These are phyloP conservation scores for Aureobasidium sp. DNA, from an alignment of 2,329 filamentous ascomycete species.

Conservation along the genomic window DNA sequence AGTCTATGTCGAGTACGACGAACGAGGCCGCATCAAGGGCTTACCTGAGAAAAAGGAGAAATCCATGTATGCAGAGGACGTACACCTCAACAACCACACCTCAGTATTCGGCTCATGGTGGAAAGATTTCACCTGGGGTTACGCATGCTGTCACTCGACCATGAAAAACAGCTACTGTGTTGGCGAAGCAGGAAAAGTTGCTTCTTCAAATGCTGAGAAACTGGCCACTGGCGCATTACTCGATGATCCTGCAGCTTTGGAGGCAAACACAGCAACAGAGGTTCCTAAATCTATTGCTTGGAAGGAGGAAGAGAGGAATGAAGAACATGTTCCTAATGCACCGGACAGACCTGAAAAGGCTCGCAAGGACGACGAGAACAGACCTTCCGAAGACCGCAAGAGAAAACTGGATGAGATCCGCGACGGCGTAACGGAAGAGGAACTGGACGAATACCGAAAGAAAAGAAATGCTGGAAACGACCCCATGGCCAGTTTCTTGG, in stretches of 20 bases:
- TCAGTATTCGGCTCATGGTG: slow-evolving; percentile 97
- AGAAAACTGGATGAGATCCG: slow-evolving; percentile 71
- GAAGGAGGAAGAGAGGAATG: slow-evolving; percentile 32
- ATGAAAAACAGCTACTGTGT: slow-evolving; percentile 98
- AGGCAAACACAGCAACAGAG: slow-evolving; percentile 13
- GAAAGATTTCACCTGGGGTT: slow-evolving; percentile 91
- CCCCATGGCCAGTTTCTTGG: slow-evolving; percentile 77
- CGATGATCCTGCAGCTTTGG: slow-evolving; percentile 16
- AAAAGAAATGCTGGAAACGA: slow-evolving; percentile 67
- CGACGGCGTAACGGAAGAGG: slow-evolving; percentile 67
- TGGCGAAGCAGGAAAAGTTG: slow-evolving; percentile 74
- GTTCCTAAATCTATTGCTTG: slow-evolving; percentile 33
- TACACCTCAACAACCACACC: slow-evolving; percentile 82
- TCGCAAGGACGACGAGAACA: slow-evolving; percentile 26
- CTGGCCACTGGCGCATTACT: slow-evolving; percentile 42
- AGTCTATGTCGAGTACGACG: slow-evolving; percentile 88
- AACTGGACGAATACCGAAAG: slow-evolving; percentile 76
- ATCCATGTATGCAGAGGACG: slow-evolving; percentile 87
- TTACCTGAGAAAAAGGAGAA: slow-evolving; percentile 64
- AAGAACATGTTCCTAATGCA: slow-evolving; percentile 36
- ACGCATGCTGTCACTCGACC: slow-evolving; percentile 85
- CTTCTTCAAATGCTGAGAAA: slow-evolving; percentile 67
- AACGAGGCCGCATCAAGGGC: slow-evolving; percentile 83
- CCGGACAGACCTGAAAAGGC: slow-evolving; percentile 33
- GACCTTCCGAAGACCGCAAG: slow-evolving; percentile 45